Percentiles rank a stretch among this genome's conserved stretches.
Conservation (phyloP, 1,284 basidiomycete genomes). For the Naganishia liquefaciens region DNA sequence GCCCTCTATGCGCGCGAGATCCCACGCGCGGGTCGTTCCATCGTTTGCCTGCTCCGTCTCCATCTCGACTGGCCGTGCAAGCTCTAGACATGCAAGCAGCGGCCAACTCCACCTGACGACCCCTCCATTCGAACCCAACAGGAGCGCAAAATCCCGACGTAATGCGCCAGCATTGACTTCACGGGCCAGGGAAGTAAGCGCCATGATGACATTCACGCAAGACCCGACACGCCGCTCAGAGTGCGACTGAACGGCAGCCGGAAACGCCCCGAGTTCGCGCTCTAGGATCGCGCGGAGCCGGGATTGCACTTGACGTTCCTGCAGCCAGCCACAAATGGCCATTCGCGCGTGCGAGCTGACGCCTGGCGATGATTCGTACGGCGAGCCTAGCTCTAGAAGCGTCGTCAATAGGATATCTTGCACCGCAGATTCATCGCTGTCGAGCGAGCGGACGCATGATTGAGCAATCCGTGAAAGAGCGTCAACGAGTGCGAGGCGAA, state of each 20-base stretch:
- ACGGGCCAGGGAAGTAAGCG: constrained; percentile 71
- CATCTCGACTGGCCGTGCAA: constrained; percentile 46
- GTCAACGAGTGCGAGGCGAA: constrained; percentile 52
- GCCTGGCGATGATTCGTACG: constrained; percentile 61
- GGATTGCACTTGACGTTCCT: constrained; percentile 39
- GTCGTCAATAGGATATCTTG: constrained; percentile 63
- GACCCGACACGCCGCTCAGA: constrained; percentile 4
- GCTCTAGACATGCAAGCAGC: constrained; percentile 65
- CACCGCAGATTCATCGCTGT: constrained; percentile 51
- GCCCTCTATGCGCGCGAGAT: constrained; percentile 40
- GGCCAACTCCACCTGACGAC: constrained; percentile 88
- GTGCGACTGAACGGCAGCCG: constrained; percentile 8
- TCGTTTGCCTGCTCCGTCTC: constrained; percentile 59
- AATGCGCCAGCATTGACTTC: constrained; percentile 55
- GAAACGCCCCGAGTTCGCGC: constrained; percentile 17
- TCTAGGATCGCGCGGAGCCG: constrained; percentile 11
- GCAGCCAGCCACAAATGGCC: constrained; percentile 59
- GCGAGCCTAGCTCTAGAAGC: constrained; percentile 44
- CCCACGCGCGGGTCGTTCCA: constrained; percentile 52
- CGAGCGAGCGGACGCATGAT: constrained; percentile 67
- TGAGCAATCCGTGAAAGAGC: constrained; percentile 60
- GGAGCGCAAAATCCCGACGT: constrained; percentile 34
- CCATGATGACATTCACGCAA: constrained; percentile 62
- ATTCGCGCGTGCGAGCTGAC: constrained; percentile 60
- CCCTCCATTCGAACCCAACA: constrained; percentile 76